Base-by-base conservation (phyloP, 2,329 filamentous ascomycete species). In the Trichoderma polysporum region DNA sequence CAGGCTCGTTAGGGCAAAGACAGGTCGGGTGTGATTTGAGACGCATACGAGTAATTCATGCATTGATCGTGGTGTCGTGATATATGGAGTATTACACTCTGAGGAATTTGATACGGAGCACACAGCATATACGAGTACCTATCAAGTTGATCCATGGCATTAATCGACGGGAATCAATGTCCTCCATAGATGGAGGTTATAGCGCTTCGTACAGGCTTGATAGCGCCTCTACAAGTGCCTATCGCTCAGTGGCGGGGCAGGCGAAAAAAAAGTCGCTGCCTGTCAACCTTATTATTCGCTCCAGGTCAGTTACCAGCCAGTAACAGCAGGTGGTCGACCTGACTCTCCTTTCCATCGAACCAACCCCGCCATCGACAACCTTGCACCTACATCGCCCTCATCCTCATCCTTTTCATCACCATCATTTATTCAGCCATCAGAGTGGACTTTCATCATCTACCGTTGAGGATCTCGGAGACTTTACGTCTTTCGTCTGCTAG, bases 321-420 rank as follows among this genome's bases (percentile, higher is more conserved):
- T 31, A n/a, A 41, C 57, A 31, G 57, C 57, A 37, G 57, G 49
- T 63, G 25, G 31, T 1, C 50, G 13, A 35, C 29, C 35, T n/a
- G 15, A 25, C 27, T 15, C 13, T 31, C 31, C 45, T 52, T 33
- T 64, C 4, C 41, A 45, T 22, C 41, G 39, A 45, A 22, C 9
- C 29, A 56, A 64, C 61, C 61, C 61, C 61, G 52, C 61, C 61
- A 56, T 56, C 58, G 12, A 22, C 27, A 47, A 45, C 22, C 41
- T 25, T 17, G 31, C 41, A 37, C n/a, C n/a, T n/a, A n/a, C n/a
- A 45, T 45, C 41, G 41, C 41, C 41, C n/a, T 45, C 41, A 45
- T 45, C 47, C 33, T 33, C 15, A 12, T 33, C 49, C 22, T 61
- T 45, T n/a, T 61, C 58, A 17, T 15, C n/a, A 53, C 29, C 58